A percentile compares a stretch with the other conserved stretches of the same genome.
Conservation (phyloP, 108 stramenopile species). For the Fragilaria radians region DNA sequence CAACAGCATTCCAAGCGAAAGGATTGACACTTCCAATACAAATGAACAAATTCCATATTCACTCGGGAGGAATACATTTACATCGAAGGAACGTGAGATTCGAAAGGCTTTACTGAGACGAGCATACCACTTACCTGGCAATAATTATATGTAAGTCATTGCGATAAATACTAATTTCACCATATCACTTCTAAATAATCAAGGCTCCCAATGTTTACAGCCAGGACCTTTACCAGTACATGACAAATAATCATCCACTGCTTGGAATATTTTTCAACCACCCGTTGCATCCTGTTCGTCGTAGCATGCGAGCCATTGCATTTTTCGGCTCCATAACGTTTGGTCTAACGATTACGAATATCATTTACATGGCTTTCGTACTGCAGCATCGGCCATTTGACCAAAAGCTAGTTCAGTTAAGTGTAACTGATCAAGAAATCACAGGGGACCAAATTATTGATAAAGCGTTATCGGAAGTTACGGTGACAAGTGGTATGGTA, state of each 20-base stretch:
- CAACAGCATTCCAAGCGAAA: too few species aligned
- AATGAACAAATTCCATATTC: too few species aligned
- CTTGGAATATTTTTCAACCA: slow-evolving; percentile 72
- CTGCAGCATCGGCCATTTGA: slow-evolving; percentile 14
- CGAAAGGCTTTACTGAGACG: slow-evolving; percentile 29
- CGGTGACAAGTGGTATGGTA: slow-evolving; percentile 48
- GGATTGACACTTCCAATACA: too few species aligned
- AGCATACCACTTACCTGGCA: slow-evolving; percentile 59
- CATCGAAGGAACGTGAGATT: background rate
- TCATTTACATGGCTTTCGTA: slow-evolving; percentile 52
- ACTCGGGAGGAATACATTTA: background rate
- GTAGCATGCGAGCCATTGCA: slow-evolving; percentile 52
- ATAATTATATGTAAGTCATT: slow-evolving; percentile 8
- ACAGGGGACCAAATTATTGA: slow-evolving; percentile 2
- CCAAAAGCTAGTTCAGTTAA: slow-evolving; percentile 10
- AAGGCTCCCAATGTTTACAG: slow-evolving; percentile 23
- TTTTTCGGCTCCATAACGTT: slow-evolving; percentile 61
- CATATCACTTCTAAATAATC: background rate
- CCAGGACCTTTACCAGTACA: slow-evolving; percentile 68
- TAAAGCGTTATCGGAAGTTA: slow-evolving; percentile 19
- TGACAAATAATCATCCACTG: slow-evolving; percentile 76
- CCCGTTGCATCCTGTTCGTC: slow-evolving; percentile 54
- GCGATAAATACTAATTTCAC: background rate
- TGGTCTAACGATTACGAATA: slow-evolving; percentile 70
- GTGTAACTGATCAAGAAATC: slow-evolving; percentile 11